Evolutionary conservation across 805 yeast genomes (phyloP).

Genomic region (Starmera dryadoides): DNA sequence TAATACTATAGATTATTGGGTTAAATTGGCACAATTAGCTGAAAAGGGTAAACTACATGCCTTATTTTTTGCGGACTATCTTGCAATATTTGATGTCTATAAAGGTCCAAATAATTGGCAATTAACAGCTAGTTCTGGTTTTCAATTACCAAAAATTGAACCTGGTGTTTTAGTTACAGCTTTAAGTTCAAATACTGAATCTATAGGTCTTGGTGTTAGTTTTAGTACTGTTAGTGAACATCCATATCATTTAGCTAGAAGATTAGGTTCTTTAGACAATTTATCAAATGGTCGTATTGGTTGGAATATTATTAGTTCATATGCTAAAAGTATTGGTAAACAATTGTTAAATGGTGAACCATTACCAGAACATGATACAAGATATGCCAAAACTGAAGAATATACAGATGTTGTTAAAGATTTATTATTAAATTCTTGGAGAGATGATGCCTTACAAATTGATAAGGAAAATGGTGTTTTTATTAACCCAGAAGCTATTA

Average conservation of each 20-base stretch:
- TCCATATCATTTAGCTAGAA: constrained; percentile 32
- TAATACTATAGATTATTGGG: constrained; percentile 28
- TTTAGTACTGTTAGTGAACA: constrained; percentile 31
- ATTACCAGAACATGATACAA: constrained; percentile 30
- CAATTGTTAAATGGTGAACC: constrained; percentile 26
- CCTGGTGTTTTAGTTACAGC: constrained; percentile 31
- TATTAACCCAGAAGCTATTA: constrained; percentile 26
- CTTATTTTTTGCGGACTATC: constrained; percentile 30
- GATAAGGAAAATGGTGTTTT: constrained; percentile 17
- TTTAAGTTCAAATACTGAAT: constrained; percentile 31
- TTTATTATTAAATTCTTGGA: constrained; percentile 30
- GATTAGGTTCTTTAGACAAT: constrained; percentile 33
- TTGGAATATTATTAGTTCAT: constrained; percentile 36
- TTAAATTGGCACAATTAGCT: constrained; percentile 25
- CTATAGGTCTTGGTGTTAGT: constrained; percentile 29
- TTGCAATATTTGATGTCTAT: constrained; percentile 32
- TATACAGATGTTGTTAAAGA: constrained; percentile 29
- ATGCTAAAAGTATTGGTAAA: constrained; percentile 29
- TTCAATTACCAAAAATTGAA: constrained; percentile 28
- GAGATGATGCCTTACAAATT: constrained; percentile 24
- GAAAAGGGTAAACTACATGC: constrained; percentile 30
- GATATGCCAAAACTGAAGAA: constrained; percentile 31
- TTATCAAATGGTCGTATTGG: constrained; percentile 33
- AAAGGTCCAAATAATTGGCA: constrained; percentile 26
- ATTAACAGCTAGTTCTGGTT: constrained; percentile 23